phyloP scores from a whole-genome alignment of 345 rosid species.

The Salix exigua region DNA sequence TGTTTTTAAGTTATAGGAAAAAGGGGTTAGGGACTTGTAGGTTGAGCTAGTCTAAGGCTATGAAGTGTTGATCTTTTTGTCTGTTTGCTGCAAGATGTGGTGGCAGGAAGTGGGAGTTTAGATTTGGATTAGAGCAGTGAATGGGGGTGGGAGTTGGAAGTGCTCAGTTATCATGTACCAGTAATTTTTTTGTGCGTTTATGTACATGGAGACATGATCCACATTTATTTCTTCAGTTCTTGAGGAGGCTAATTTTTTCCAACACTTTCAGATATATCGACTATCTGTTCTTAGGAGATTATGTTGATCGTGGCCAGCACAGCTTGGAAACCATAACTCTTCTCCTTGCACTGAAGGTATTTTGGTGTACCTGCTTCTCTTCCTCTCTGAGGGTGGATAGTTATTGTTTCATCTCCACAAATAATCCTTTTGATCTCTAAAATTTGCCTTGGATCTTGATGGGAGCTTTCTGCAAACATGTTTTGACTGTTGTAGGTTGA shows the following conservation, averaged over 20 bases:
- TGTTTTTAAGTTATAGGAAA: neutral
- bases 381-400: neutral
- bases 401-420: neutral
- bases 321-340: constrained; percentile 93
- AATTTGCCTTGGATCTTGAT: constrained; percentile 6
- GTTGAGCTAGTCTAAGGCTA: neutral
- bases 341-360: constrained; percentile 94
- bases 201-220: neutral
- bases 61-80: neutral
- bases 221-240: neutral
- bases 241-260: constrained; percentile 20
- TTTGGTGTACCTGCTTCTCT: neutral
- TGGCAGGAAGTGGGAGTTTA: neutral
- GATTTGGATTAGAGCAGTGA: neutral
- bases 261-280: constrained; percentile 77
- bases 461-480: constrained; percentile 10
- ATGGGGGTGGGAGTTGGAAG: neutral
- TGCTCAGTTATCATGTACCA: neutral
- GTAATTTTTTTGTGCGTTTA: neutral
- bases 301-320: constrained; percentile 99
- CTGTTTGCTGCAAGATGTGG: neutral
- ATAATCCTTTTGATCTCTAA: neutral
- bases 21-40: neutral
- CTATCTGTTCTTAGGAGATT: constrained; percentile 98
- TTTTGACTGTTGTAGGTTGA: constrained; percentile 61